A percentile compares a stretch with the other conserved stretches of the same genome.
Evolutionary conservation across 1,284 basidiomycete species (phyloP).

Genomic region (Wolfiporia cocos): DNA sequence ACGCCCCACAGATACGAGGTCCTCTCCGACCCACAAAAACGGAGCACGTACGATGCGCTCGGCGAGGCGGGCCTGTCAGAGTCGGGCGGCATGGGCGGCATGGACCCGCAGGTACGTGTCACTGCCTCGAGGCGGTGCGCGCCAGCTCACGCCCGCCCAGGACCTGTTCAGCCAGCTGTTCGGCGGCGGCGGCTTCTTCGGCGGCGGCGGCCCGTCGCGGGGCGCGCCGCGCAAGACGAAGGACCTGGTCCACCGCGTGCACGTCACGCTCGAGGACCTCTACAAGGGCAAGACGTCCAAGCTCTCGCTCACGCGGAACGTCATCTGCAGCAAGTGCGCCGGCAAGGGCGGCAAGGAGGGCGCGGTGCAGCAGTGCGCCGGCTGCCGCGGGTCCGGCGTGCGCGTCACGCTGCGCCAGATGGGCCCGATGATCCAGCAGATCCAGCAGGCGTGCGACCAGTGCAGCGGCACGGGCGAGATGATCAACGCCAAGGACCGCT

Average conservation of each 20-base stretch:
- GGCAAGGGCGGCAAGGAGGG: constrained; percentile 98
- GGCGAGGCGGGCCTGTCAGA: constrained; percentile 92
- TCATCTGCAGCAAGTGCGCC: constrained; percentile 90
- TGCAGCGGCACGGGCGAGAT: constrained; percentile 91
- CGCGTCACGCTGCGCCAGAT: constrained; percentile 92
- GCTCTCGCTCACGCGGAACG: constrained; percentile 93
- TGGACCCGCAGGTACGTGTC: constrained; percentile 82
- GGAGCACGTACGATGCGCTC: constrained; percentile 83
- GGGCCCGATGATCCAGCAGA: constrained; percentile 99
- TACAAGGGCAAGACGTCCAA: constrained; percentile 99
- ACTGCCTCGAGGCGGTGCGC: background rate
- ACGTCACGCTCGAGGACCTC: constrained; percentile 94
- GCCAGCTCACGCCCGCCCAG: constrained; percentile 30
- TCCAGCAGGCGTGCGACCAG: constrained; percentile 93
- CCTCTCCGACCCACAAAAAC: constrained; percentile 86
- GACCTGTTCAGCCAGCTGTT: constrained; percentile 99
- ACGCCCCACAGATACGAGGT: constrained; percentile 84
- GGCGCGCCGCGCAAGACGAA: constrained; percentile 95
- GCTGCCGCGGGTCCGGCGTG: constrained; percentile 89
- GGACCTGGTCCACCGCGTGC: constrained; percentile 96
- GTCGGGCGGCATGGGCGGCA: constrained; percentile 87
- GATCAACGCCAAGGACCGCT: constrained; percentile 93
- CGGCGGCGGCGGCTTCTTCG: constrained; percentile 64
- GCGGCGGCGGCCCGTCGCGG: constrained; percentile 55
- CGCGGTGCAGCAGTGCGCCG: constrained; percentile 76